These are phyloP conservation scores for Neonectria punicea DNA, from an alignment of 2,329 filamentous ascomycete genomes.

Conservation along the genomic window DNA sequence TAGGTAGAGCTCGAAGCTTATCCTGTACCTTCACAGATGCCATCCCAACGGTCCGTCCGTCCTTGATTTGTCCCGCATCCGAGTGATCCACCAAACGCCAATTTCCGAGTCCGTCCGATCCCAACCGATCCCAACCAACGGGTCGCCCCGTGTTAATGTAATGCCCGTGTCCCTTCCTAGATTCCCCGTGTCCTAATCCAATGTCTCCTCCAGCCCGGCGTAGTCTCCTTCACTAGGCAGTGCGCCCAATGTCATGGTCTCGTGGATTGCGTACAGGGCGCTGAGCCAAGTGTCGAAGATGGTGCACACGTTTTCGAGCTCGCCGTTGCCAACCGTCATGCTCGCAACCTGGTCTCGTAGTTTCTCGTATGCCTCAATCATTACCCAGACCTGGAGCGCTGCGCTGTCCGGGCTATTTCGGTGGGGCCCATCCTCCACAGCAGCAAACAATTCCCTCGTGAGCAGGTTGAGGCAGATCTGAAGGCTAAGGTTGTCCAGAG, in stretches of 20 bases:
- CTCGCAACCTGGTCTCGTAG: constrained; percentile 58
- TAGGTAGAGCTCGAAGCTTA: constrained; percentile 1
- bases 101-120: constrained; percentile 4
- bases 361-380: constrained; percentile 69
- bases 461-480: constrained; percentile 64
- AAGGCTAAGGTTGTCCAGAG: constrained; percentile 54
- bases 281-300: constrained; percentile 64
- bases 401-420: constrained; percentile 49
- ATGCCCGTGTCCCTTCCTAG: neutral
- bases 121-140: neutral
- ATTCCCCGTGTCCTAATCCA: constrained; percentile 30
- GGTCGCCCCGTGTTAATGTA: constrained; percentile 17
- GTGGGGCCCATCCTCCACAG: constrained; percentile 45
- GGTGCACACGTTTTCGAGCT: constrained; percentile 42
- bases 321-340: constrained; percentile 47
- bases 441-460: constrained; percentile 59
- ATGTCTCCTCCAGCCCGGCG: constrained; percentile 40
- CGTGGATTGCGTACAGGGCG: constrained; percentile 60
- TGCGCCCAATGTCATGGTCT: constrained; percentile 38
- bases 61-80: neutral
- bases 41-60: neutral
- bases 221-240: constrained; percentile 44
- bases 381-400: constrained; percentile 63
- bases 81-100: constrained; percentile 9
- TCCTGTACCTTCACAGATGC: constrained; percentile 5